phyloP scores from a whole-genome alignment of 176 grass and related monocot genomes.

The barley (Hordeum vulgare) region MorexV3_pseudomolecules_assembly NC_058524.1:543881628-543882127 shows the following conservation, averaged over 20 bases:
- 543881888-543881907: constrained; percentile 20
- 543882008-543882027: not conserved
- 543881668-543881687: constrained; percentile 32
- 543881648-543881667: constrained; percentile 17
- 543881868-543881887: constrained; percentile 21
- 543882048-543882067: no score
- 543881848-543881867: not conserved
- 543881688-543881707: constrained; percentile 74
- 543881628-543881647: constrained; percentile 49
- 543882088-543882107: not conserved
- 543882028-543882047: not conserved
- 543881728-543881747: constrained; percentile 77
- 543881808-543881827: not conserved
- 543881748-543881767: constrained; percentile 55
- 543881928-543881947: constrained; percentile 12
- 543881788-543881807: not conserved
- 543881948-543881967: not conserved
- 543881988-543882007: not conserved
- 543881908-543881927: constrained; percentile 43
- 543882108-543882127: not conserved
- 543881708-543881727: constrained; percentile 83
- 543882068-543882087: not conserved
- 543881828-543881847: not conserved
- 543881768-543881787: not conserved
- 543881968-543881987: constrained; percentile 20